Percentiles rank a stretch among this genome's conserved stretches.
Evolutionary conservation across 116 monocot genomes (phyloP).

Genomic region (Thalassia testudinum): DNA sequence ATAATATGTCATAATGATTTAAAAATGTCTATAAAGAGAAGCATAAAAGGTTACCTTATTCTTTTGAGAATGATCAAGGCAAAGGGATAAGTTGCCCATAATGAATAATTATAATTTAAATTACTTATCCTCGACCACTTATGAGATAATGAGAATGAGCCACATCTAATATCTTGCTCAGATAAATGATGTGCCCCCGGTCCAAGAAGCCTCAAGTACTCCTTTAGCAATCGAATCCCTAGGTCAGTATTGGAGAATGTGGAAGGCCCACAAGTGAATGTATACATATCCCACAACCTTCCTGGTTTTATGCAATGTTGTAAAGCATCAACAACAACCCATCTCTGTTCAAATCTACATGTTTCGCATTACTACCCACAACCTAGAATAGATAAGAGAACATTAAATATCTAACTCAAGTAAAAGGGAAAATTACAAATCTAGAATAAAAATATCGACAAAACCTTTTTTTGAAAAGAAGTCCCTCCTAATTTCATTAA

Average conservation of each 20-base stretch:
- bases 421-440: too few relatives aligned
- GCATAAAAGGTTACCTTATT: slow-evolving; percentile 41
- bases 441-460: too few relatives aligned
- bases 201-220: slow-evolving; percentile 75
- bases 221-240: slow-evolving; percentile 54
- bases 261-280: slow-evolving; percentile 66
- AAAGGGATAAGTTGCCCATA: slow-evolving; percentile 87
- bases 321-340: slow-evolving; percentile 58
- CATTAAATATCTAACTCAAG: too few relatives aligned
- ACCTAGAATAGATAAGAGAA: too few relatives aligned
- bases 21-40: too few relatives aligned
- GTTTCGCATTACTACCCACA: too few relatives aligned
- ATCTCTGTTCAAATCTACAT: slow-evolving; percentile 37
- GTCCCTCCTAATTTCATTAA: too few relatives aligned
- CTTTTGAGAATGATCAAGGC: slow-evolving; percentile 62
- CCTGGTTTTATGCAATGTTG: slow-evolving; percentile 49
- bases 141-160: slow-evolving; percentile 34
- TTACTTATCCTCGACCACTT: slow-evolving; percentile 68
- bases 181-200: slow-evolving; percentile 17
- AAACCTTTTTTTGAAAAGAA: too few relatives aligned
- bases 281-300: slow-evolving; percentile 60
- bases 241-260: slow-evolving; percentile 47
- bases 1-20: too few relatives aligned
- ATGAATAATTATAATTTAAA: slow-evolving; percentile 43
- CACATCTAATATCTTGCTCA: slow-evolving; percentile 19